Base-by-base conservation (phyloP, 331 rosid genomes). In the Spiraea crenata region DNA sequence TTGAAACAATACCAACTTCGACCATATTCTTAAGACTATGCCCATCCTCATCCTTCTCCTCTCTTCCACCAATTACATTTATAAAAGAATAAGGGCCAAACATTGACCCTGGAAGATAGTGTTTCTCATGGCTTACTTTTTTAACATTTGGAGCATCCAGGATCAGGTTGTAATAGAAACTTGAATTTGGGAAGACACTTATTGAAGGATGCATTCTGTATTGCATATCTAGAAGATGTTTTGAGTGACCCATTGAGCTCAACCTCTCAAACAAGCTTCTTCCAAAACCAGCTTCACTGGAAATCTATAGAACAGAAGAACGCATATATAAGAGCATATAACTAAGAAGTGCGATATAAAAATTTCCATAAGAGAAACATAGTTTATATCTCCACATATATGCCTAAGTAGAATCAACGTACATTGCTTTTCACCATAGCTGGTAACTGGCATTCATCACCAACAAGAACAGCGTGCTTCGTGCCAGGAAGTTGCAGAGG, bases 161-260 rank as follows among this genome's bases (percentile, higher is more conserved):
- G 62, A 80, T 67, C 75, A 34, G 25, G 63, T 76, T 54, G 14
- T 46, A 0, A 70, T 80, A 80, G 52, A 80, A 75, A 44, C 35
- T 60, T 45, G 77, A 67, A 72, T 71, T 80, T 39, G 96, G 89
- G 70, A 89, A 89, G 57, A 48, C 69, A 76, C 96, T 85, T 54
- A 89, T 85, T 7, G 90, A 84, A 25, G 96, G 92, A 83, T 89
- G 90, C 96, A 89, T 89, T 72, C 92, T 74, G 73, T 87, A 89
- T 60, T 89, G 92, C 61, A 76, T 70, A 60, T 85, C 78, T 67
- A 89, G 89, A 47, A 85, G 74, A 63, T 85, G 86, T 57, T 76
- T 82, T 7, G 85, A 65, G 72, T 82, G 79, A 63, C 73, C 79
- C 69, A 82, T 11, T 8, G 52, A 76, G 71, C 78, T 82, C 57